phyloP scores from a whole-genome alignment of 371 early-diverging fungal genomes.

The Parasitella parasitica region DNA sequence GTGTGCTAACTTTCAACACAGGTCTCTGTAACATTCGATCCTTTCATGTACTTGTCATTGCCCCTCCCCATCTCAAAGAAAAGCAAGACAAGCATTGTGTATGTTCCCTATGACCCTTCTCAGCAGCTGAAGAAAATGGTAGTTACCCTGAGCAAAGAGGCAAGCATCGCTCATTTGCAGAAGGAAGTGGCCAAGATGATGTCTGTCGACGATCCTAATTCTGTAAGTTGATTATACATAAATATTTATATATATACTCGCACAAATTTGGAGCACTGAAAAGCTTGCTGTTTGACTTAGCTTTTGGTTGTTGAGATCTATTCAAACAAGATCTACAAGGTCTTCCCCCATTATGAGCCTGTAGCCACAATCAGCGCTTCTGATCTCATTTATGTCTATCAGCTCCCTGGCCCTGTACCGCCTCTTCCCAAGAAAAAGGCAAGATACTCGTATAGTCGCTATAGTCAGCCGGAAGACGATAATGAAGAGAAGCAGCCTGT shows the following conservation, averaged over 20 bases:
- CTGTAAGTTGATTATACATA: conserved; percentile 21
- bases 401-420: conserved; percentile 52
- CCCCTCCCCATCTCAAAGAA: conserved; percentile 62
- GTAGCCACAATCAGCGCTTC: conserved; percentile 54
- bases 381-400: conserved; percentile 73
- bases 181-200: conserved; percentile 60
- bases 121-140: conserved; percentile 26
- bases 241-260: background rate
- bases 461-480: background rate
- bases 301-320: conserved; percentile 68
- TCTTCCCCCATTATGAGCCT: conserved; percentile 62
- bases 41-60: conserved; percentile 68
- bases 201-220: conserved; percentile 40
- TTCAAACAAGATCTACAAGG: conserved; percentile 59
- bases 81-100: conserved; percentile 44
- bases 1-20: background rate
- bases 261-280: background rate
- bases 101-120: conserved; percentile 57
- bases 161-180: conserved; percentile 63
- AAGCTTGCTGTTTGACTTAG: conserved; percentile 2
- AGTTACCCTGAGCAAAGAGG: conserved; percentile 54
- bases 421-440: conserved; percentile 17
- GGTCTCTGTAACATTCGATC: conserved; percentile 71
- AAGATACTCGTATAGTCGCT: conserved; percentile 3
- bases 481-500: conserved; percentile 9